Conservation (phyloP, 345 rosid genomes). For the Conringia planisiliqua region DNA sequence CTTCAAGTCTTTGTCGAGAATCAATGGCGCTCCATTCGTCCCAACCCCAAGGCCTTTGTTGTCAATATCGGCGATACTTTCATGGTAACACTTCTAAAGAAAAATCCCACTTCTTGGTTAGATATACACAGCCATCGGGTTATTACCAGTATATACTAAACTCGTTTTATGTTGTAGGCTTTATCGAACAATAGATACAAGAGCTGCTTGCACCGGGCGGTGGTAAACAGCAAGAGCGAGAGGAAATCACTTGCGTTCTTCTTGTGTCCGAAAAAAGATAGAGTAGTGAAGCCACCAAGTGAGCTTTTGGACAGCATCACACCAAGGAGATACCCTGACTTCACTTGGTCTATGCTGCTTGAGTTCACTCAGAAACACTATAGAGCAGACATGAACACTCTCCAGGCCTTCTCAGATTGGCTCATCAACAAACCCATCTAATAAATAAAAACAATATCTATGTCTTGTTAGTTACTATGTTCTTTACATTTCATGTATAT, state of each 20-base stretch:
- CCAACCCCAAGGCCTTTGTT: constrained; percentile 76
- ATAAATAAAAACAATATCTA: not conserved
- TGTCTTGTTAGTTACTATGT: constrained; percentile 9
- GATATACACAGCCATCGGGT: not conserved
- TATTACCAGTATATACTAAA: not conserved
- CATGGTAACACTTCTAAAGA: constrained; percentile 55
- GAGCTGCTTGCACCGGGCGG: constrained; percentile 95
- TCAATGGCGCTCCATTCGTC: constrained; percentile 78
- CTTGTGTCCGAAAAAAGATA: constrained; percentile 76
- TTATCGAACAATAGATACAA: constrained; percentile 80
- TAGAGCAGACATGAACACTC: constrained; percentile 89
- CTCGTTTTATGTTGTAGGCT: constrained; percentile 52
- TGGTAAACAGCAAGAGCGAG: constrained; percentile 70
- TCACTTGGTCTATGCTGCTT: constrained; percentile 77
- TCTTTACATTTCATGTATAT: constrained; percentile 11
- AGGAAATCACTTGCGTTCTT: constrained; percentile 98
- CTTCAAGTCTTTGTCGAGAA: constrained; percentile 88
- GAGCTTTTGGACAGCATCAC: constrained; percentile 52
- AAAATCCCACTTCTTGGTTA: not conserved
- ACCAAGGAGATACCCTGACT: constrained; percentile 79
- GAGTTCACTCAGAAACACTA: constrained; percentile 87
- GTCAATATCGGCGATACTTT: constrained; percentile 99
- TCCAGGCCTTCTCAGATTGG: constrained; percentile 63
- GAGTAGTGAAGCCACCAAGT: constrained; percentile 69
- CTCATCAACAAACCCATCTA: constrained; percentile 15